A percentile compares a stretch with the other conserved stretches of the same genome.
Evolutionary conservation across 345 rosid species (phyloP).

Genomic region (Microthlaspi erraticum): DNA sequence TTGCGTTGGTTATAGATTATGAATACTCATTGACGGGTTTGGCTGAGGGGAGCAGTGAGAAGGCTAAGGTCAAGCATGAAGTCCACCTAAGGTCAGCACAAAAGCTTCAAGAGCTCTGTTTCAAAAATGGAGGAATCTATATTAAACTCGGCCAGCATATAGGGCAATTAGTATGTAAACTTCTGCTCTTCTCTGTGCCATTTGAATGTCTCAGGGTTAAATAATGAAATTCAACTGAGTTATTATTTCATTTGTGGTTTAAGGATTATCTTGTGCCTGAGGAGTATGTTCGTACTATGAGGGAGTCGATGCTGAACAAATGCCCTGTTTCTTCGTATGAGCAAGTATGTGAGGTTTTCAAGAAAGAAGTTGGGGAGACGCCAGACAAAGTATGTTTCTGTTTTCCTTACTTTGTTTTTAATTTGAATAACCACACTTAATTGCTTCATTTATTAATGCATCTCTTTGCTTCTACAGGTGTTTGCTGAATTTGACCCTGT

Average conservation of each 20-base stretch:
- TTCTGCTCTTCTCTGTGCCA: conserved; percentile 27
- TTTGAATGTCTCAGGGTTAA: conserved; percentile 16
- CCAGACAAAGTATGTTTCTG: conserved; percentile 70
- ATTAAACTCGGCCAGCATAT: conserved; percentile 97
- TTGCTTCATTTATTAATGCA: conserved; percentile 3
- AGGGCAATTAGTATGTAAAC: conserved; percentile 74
- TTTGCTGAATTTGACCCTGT: conserved; percentile 84
- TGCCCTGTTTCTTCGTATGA: conserved; percentile 94
- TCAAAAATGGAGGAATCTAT: conserved; percentile 90
- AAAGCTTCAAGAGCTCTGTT: conserved; percentile 91
- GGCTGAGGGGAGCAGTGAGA: conserved; percentile 81
- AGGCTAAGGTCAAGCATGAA: conserved; percentile 70
- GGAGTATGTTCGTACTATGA: conserved; percentile 83
- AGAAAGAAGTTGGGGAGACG: conserved; percentile 83
- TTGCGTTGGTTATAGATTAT: conserved; percentile 60
- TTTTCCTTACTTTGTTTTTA: not conserved
- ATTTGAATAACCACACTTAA: not conserved
- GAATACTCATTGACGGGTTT: conserved; percentile 82
- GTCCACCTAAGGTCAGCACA: conserved; percentile 91
- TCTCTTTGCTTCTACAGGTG: conserved; percentile 50
- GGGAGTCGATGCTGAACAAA: conserved; percentile 90
- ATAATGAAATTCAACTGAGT: not conserved
- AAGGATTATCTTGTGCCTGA: conserved; percentile 90
- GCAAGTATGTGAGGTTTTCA: conserved; percentile 89
- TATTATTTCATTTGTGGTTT: conserved; percentile 26